phyloP scores from a whole-genome alignment of 1,139 yeast genomes.

The Nakaseomyces uthaithaninus region DNA sequence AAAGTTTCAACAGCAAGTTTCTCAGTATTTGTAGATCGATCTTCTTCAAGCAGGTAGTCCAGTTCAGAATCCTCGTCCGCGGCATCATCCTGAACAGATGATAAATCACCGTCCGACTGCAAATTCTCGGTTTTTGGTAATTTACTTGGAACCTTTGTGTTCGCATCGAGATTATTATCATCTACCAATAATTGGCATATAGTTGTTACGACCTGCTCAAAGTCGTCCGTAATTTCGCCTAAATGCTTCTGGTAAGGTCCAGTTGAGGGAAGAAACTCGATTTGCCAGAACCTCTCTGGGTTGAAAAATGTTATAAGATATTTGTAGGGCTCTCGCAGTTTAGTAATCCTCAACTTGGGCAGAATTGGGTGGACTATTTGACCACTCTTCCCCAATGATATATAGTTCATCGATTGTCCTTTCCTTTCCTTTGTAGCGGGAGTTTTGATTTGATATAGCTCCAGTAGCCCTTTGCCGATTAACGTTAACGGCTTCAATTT shows the following conservation, averaged over 20 bases:
- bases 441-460: slow-evolving; percentile 26
- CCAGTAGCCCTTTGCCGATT: slow-evolving; percentile 25
- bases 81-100: slow-evolving; percentile 10
- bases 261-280: slow-evolving; percentile 20
- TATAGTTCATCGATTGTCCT: slow-evolving; percentile 24
- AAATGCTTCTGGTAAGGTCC: slow-evolving; percentile 7
- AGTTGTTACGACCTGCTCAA: slow-evolving; percentile 21
- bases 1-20: background rate
- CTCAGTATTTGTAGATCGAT: background rate
- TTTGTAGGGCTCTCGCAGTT: slow-evolving; percentile 9
- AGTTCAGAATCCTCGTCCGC: slow-evolving; percentile 19
- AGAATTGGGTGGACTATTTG: slow-evolving; percentile 30
- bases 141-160: slow-evolving; percentile 4
- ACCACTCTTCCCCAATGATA: slow-evolving; percentile 29
- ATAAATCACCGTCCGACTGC: slow-evolving; percentile 5
- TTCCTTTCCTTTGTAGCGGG: slow-evolving; percentile 12
- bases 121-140: no score
- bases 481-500: slow-evolving; percentile 17
- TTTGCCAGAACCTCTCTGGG: slow-evolving; percentile 30
- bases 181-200: slow-evolving; percentile 20
- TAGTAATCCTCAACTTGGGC: slow-evolving; percentile 26
- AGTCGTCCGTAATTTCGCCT: slow-evolving; percentile 11
- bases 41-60: slow-evolving; percentile 20
- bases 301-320: slow-evolving; percentile 23
- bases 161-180: slow-evolving; percentile 3